Conservation (phyloP, 441 rosid species). For the Erysimum pusillum region DNA sequence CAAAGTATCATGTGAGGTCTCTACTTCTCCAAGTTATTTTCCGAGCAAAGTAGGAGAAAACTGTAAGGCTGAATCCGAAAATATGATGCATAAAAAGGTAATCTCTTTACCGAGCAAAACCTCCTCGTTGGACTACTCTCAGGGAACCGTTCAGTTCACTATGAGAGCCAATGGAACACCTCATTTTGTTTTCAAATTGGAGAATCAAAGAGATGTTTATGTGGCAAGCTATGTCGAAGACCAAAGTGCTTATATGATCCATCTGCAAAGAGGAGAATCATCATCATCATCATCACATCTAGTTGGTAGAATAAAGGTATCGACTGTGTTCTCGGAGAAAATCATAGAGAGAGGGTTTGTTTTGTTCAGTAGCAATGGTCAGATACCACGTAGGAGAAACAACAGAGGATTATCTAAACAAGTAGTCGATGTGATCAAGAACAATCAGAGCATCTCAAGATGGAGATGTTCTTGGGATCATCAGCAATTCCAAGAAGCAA, state of each 20-base stretch:
- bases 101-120: conserved; percentile 52
- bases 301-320: conserved; percentile 75
- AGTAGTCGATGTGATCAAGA: conserved; percentile 57
- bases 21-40: conserved; percentile 28
- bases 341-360: conserved; percentile 68
- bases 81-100: conserved; percentile 10
- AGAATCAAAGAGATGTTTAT: conserved; percentile 61
- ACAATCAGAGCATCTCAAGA: conserved; percentile 54
- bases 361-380: conserved; percentile 56
- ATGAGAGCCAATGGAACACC: conserved; percentile 69
- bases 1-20: conserved; percentile 50
- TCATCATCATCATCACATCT: conserved; percentile 38
- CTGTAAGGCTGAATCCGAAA: conserved; percentile 18
- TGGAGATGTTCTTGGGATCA: conserved; percentile 55
- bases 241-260: conserved; percentile 56
- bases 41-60: neutral
- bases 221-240: conserved; percentile 53
- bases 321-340: conserved; percentile 59
- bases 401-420: conserved; percentile 64
- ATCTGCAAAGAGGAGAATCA: conserved; percentile 49
- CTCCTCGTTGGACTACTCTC: conserved; percentile 48
- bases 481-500: conserved; percentile 51
- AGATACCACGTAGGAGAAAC: conserved; percentile 47
- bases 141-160: conserved; percentile 70
- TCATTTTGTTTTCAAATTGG: conserved; percentile 71